A percentile compares a stretch with the other conserved stretches of the same genome.
Evolutionary conservation across 2,329 filamentous ascomycete species (phyloP).

Genomic region (Acarospora socialis): DNA sequence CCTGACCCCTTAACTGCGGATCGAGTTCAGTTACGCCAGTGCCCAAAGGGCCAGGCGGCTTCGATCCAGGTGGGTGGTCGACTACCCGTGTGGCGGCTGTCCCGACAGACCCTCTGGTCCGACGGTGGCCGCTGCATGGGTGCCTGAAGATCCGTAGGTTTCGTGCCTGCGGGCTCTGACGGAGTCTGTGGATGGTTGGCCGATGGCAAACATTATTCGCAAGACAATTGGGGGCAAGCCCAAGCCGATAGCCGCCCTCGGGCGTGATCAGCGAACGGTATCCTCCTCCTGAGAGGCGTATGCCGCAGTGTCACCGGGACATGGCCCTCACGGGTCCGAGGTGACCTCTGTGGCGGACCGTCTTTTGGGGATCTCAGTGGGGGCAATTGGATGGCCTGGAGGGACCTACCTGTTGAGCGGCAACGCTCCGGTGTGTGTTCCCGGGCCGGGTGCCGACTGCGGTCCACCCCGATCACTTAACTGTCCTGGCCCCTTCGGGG

Average conservation of each 20-base stretch:
- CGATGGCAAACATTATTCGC: conserved; percentile 14
- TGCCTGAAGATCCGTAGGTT: conserved; percentile 10
- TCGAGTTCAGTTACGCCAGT: too few species aligned
- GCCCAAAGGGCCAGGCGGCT: too few species aligned
- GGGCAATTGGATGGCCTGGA: conserved; percentile 14
- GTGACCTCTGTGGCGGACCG: conserved; percentile 12
- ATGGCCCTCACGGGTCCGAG: conserved; percentile 4
- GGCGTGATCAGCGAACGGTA: conserved; percentile 14
- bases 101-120: too few species aligned
- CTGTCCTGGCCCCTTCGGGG: too few species aligned
- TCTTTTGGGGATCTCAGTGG: conserved; percentile 14
- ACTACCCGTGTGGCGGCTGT: too few species aligned
- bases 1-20: too few species aligned
- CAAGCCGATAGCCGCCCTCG: conserved; percentile 12
- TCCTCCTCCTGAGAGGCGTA: conserved; percentile 14
- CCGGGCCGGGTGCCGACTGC: too few species aligned
- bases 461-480: too few species aligned
- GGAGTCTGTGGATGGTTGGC: conserved; percentile 17
- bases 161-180: conserved; percentile 8
- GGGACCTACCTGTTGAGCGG: too few species aligned
- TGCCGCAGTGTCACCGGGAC: conserved; percentile 11
- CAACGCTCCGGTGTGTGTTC: too few species aligned
- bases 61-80: too few species aligned
- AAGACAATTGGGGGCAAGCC: conserved; percentile 14
- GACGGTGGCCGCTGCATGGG: neutral